Conservation (phyloP, 192 early-diverging fungal genomes). For the Coemansia sp. region DNA sequence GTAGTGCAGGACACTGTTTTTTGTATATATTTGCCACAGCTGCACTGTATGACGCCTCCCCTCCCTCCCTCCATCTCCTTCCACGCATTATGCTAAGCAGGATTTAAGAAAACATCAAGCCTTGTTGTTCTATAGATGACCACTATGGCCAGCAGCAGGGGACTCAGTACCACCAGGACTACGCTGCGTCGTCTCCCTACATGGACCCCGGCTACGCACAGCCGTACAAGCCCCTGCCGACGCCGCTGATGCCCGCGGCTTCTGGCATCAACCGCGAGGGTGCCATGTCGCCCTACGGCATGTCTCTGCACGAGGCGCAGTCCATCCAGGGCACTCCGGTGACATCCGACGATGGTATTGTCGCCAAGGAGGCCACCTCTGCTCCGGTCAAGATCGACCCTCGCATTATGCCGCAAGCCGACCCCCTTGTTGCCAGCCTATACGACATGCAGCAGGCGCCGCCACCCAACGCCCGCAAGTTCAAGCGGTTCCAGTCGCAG, state of each 20-base stretch:
- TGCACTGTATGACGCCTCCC: background rate
- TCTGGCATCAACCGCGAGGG: slow-evolving; percentile 6
- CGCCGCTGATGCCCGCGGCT: slow-evolving; percentile 23
- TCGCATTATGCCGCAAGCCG: slow-evolving; percentile 48
- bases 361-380: slow-evolving; percentile 13
- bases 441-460: slow-evolving; percentile 50
- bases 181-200: slow-evolving; percentile 15
- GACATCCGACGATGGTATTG: slow-evolving; percentile 34
- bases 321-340: slow-evolving; percentile 40
- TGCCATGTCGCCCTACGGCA: background rate
- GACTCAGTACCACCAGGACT: slow-evolving; percentile 24
- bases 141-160: slow-evolving; percentile 30
- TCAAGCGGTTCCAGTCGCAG: slow-evolving; percentile 53
- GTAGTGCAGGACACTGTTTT: background rate
- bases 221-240: slow-evolving; percentile 50
- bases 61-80: background rate
- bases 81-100: background rate
- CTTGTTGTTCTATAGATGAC: slow-evolving; percentile 15
- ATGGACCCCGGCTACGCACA: slow-evolving; percentile 23
- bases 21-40: background rate
- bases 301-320: slow-evolving; percentile 46
- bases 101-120: background rate
- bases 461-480: slow-evolving; percentile 50
- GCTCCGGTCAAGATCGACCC: slow-evolving; percentile 40
- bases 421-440: slow-evolving; percentile 40